These are phyloP conservation scores for Suhomyces atakaporum DNA, from an alignment of 1,139 yeast species.

Conservation along the genomic window DNA sequence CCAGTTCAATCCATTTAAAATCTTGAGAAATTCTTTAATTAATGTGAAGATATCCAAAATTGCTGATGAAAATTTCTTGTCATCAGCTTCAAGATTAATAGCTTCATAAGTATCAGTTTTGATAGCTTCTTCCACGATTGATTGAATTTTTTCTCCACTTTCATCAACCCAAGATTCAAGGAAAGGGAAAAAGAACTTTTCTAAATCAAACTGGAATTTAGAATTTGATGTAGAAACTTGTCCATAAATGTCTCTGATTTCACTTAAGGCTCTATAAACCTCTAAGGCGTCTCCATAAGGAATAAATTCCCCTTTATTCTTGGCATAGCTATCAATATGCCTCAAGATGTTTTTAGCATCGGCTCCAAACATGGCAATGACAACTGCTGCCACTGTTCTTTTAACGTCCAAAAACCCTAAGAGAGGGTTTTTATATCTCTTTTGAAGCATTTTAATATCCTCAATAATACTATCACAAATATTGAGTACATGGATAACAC, in stretches of 20 bases:
- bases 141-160: slow-evolving; percentile 49
- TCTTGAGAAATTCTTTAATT: slow-evolving; percentile 56
- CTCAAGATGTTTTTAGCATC: slow-evolving; percentile 64
- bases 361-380: slow-evolving; percentile 61
- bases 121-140: slow-evolving; percentile 57
- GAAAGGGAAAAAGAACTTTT: slow-evolving; percentile 59
- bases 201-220: slow-evolving; percentile 57
- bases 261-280: slow-evolving; percentile 56
- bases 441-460: slow-evolving; percentile 56
- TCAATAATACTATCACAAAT: slow-evolving; percentile 58
- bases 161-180: slow-evolving; percentile 57
- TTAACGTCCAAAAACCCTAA: slow-evolving; percentile 61
- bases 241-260: slow-evolving; percentile 53
- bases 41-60: slow-evolving; percentile 69
- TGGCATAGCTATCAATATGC: slow-evolving; percentile 51
- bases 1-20: slow-evolving; percentile 65
- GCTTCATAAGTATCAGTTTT: slow-evolving; percentile 59
- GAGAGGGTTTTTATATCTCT: slow-evolving; percentile 61
- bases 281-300: slow-evolving; percentile 63
- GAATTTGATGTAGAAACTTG: slow-evolving; percentile 46
- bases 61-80: slow-evolving; percentile 49
- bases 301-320: slow-evolving; percentile 39
- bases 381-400: slow-evolving; percentile 54
- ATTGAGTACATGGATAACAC: slow-evolving; percentile 57
- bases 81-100: slow-evolving; percentile 44